Conservation (phyloP, 345 rosid species). For the Ricinus communis region DNA sequence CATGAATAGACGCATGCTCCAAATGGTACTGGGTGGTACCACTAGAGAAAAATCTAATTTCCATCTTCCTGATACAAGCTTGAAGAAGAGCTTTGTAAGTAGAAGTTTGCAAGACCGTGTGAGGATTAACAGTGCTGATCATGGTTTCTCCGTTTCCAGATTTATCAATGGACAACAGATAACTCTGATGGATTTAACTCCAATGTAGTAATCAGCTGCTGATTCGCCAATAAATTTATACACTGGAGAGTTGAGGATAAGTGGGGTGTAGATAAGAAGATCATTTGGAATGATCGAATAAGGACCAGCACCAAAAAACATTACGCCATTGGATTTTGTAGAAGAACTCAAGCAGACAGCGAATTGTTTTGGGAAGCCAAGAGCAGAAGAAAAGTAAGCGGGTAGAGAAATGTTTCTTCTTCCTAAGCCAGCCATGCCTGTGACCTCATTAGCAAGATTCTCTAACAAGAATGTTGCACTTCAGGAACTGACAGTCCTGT, state of each 20-base stretch:
- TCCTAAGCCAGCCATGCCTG: slow-evolving; percentile 25
- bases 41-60: neutral
- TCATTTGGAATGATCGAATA: slow-evolving; percentile 1
- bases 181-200: slow-evolving; percentile 13
- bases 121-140: slow-evolving; percentile 22
- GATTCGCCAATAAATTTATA: slow-evolving; percentile 12
- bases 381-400: slow-evolving; percentile 11
- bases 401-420: slow-evolving; percentile 20
- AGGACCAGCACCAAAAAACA: slow-evolving; percentile 11
- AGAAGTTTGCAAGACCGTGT: slow-evolving; percentile 19
- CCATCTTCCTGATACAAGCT: neutral
- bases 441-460: slow-evolving; percentile 17
- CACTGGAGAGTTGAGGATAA: slow-evolving; percentile 9
- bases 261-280: slow-evolving; percentile 13
- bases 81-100: slow-evolving; percentile 6
- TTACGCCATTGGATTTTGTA: neutral
- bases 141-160: slow-evolving; percentile 21
- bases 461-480: neutral
- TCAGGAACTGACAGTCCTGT: neutral
- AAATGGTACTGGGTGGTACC: neutral
- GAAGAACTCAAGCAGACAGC: slow-evolving; percentile 19
- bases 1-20: slow-evolving; percentile 1
- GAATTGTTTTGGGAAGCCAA: slow-evolving; percentile 18
- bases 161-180: slow-evolving; percentile 9
- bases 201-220: slow-evolving; percentile 22